Base-by-base conservation (phyloP, 805 yeast species). In the Starmerella asiatica region DNA sequence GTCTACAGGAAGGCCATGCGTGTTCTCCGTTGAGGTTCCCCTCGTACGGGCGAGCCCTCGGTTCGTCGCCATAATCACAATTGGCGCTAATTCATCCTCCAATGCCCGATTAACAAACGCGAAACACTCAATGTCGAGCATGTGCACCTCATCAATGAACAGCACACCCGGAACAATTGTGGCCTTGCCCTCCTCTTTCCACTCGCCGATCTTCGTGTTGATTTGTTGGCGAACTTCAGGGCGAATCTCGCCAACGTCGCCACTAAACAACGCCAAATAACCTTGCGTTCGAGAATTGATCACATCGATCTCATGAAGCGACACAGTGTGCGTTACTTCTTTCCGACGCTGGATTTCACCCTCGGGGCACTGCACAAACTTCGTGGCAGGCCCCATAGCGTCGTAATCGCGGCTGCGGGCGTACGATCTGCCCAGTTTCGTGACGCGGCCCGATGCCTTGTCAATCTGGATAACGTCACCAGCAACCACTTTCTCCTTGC, bases 101-200 rank as follows among this genome's bases (percentile, higher is more conserved):
- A 91, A 68, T 9, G 99, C 99, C 51, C 96, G 75, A 65, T 91
- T 91, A 52, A 91, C 73, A 61, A 82, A 91, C 15, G 97, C 81
- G 58, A 91, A 91, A 55, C 94, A 78, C 62, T 91, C 99, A 54
- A 91, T 79, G 61, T 91, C 99, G 48, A 91, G 74, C 97, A 91
- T 91, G 63, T 91, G 94, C 37, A 86, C 96, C 65, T 91, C 99
- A 62, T 91, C 99, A 52, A 91, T 85, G 61, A 91, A 91, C 52
- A 91, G 67, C 15, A 91, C 99, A 53, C 99, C 99, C 12, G 98
- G 97, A 31, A 84, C 84, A 49, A 91, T 84, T 59, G 88, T 66
- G 36, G 98, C 98, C 61, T 91, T 91, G 44, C 98, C 97, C 68
- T 91, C 97, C 64, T 91, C 97, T 55, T 81, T 84, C 94, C 96